Percentiles rank a stretch among this genome's conserved stretches.
Evolutionary conservation across 2,329 filamentous ascomycete genomes (phyloP).

Genomic region (Fusarium camptoceras): DNA sequence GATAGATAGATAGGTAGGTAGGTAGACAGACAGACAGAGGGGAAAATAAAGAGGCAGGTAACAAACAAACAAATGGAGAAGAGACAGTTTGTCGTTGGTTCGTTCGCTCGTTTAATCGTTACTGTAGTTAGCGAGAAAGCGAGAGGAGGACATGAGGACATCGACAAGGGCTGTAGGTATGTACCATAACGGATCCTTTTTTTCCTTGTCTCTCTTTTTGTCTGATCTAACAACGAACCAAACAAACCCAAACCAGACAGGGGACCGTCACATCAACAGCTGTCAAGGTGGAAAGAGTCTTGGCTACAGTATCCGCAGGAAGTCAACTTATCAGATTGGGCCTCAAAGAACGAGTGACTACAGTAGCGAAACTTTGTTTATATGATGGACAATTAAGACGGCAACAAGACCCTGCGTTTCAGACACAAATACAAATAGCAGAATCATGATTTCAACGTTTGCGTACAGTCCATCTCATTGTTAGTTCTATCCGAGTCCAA

Average conservation of each 20-base stretch:
- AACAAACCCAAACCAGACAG: constrained; percentile 27
- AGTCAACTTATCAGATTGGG: background rate
- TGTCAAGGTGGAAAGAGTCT: constrained; percentile 24
- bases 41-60: background rate
- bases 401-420: background rate
- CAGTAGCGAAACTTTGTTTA: constrained; percentile 35
- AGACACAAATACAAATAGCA: background rate
- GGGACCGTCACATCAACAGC: constrained; percentile 22
- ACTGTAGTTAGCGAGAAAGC: constrained; percentile 5
- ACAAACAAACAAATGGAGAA: constrained; percentile 11
- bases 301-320: too few species aligned
- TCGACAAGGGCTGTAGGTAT: constrained; percentile 38
- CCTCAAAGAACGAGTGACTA: background rate
- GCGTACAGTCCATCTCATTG: constrained; percentile 1
- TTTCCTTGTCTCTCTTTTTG: background rate
- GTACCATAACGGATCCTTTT: constrained; percentile 35
- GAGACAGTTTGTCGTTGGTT: constrained; percentile 27
- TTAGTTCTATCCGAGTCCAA: background rate
- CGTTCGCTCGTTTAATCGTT: background rate
- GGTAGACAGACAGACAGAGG: background rate
- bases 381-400: constrained; percentile 27
- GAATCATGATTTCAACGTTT: constrained; percentile 20
- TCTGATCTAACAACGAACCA: constrained; percentile 35
- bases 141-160: constrained; percentile 28
- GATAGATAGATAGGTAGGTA: background rate